Percentiles rank a stretch among this genome's conserved stretches.
These are phyloP conservation scores for Solanum piurae DNA, from an alignment of 257 asterid species.

Conservation along the genomic window DNA sequence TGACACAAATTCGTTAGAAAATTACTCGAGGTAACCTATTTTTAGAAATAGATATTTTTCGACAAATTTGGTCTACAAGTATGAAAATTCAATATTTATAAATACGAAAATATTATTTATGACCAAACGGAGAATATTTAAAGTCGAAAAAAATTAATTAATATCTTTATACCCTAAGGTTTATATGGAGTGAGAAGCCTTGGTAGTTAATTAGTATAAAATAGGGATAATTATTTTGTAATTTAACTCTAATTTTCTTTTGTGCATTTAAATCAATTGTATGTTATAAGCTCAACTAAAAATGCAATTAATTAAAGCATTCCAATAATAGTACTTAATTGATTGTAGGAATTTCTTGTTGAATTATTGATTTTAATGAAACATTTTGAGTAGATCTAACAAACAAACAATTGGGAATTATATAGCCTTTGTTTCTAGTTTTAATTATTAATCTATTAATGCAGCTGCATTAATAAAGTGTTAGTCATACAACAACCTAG, in stretches of 20 bases:
- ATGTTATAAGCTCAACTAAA: not conserved
- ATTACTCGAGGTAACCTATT: not conserved
- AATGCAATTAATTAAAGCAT: not conserved
- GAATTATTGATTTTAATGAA: not conserved
- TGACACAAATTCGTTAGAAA: not conserved
- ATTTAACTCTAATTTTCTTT: not conserved
- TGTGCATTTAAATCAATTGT: not conserved
- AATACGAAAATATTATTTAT: not conserved
- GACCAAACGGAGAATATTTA: not conserved
- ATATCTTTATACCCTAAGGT: not conserved
- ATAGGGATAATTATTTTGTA: not conserved
- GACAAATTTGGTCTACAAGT: too few relatives aligned
- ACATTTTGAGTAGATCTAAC: not conserved
- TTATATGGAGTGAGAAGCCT: not conserved
- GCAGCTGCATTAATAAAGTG: not conserved
- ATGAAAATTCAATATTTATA: not conserved
- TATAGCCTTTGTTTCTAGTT: not conserved
- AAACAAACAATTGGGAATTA: not conserved
- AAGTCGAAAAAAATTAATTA: not conserved
- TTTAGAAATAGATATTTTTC: too few relatives aligned
- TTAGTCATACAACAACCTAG: not conserved
- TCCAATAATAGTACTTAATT: not conserved
- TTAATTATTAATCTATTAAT: not conserved
- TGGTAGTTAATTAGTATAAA: not conserved
- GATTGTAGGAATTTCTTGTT: not conserved